Conservation (phyloP, 73 alveolate genomes). For the Durusdinium trenchii region DNA sequence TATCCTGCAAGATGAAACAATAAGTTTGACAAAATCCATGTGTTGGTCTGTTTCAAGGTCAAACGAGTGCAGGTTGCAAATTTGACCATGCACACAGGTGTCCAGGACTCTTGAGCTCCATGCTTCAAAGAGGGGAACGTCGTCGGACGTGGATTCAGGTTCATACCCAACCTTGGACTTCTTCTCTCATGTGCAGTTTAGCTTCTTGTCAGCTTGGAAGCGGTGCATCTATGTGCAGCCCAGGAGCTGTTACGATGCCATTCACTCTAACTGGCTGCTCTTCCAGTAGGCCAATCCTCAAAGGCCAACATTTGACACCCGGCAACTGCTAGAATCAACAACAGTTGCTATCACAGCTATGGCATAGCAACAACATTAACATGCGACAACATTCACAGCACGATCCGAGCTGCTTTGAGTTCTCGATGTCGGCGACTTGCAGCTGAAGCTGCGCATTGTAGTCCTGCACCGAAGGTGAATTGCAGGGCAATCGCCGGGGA, state of each 20-base stretch:
- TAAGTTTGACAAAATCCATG: neutral
- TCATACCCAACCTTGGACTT: slow-evolving; percentile 74
- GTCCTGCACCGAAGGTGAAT: slow-evolving; percentile 50
- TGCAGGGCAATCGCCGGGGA: neutral
- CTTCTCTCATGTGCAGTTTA: too few relatives aligned
- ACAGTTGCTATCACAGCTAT: neutral
- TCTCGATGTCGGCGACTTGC: slow-evolving; percentile 89
- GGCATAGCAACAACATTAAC: neutral
- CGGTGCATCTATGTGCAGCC: too few relatives aligned
- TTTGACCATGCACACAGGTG: neutral
- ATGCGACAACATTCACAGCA: neutral
- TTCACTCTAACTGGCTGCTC: slow-evolving; percentile 95
- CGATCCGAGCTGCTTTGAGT: slow-evolving; percentile 29
- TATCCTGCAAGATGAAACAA: neutral
- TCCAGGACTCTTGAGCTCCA: neutral
- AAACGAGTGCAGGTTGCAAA: neutral
- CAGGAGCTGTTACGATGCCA: slow-evolving; percentile 74
- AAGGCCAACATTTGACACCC: neutral
- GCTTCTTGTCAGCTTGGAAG: too few relatives aligned
- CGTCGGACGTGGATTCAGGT: slow-evolving; percentile 72
- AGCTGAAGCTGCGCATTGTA: slow-evolving; percentile 74
- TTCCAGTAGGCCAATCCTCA: slow-evolving; percentile 88
- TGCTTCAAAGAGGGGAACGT: slow-evolving; percentile 58
- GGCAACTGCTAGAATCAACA: neutral
- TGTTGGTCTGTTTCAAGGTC: neutral